Evolutionary conservation across 768 basidiomycete genomes (phyloP).

Genomic region (Psilocybe cyanescens): DNA sequence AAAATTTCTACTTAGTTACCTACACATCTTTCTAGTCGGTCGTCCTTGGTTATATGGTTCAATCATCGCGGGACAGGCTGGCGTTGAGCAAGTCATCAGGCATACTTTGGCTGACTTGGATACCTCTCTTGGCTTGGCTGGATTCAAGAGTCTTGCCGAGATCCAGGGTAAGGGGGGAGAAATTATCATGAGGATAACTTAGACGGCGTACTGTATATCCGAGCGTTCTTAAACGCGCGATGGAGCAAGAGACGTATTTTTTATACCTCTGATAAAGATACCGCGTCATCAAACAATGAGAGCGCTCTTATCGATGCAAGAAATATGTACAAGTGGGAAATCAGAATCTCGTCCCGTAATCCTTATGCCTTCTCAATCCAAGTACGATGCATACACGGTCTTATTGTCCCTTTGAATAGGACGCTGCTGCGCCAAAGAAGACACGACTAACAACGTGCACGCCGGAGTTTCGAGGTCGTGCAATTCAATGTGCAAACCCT

Average conservation of each 20-base stretch:
- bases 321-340: no score
- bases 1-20: background rate
- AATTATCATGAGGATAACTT: slow-evolving; percentile 36
- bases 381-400: no score
- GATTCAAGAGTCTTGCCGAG: slow-evolving; percentile 60
- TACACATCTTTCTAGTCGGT: slow-evolving; percentile 48
- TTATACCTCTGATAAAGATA: no score
- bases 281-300: no score
- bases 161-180: slow-evolving; percentile 63
- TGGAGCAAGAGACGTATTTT: background rate
- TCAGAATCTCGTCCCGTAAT: no score
- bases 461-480: no score
- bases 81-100: slow-evolving; percentile 74
- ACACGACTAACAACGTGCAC: no score
- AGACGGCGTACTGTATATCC: background rate
- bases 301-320: no score
- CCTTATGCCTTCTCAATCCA: no score
- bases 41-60: slow-evolving; percentile 80
- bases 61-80: slow-evolving; percentile 68
- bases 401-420: no score
- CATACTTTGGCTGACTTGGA: slow-evolving; percentile 73
- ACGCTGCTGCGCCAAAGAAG: no score
- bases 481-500: no score
- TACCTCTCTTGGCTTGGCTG: slow-evolving; percentile 62
- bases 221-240: background rate